phyloP scores from a whole-genome alignment of 2,329 filamentous ascomycete species.

The Nigrospora osmanthi region DNA sequence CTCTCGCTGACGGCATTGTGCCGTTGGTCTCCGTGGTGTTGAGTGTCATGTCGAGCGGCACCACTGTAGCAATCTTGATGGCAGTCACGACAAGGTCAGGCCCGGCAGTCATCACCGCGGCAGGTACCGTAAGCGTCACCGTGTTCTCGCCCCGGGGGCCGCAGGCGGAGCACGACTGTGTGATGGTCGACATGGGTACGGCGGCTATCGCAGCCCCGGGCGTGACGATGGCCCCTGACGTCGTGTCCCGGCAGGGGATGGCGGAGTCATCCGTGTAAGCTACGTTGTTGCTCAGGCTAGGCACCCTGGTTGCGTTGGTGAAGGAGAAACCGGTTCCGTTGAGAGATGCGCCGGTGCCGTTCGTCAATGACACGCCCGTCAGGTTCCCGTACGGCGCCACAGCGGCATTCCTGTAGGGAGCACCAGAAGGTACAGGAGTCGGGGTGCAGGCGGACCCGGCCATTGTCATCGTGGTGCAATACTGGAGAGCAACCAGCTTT shows the following conservation, averaged over 20 bases:
- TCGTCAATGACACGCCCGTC: background rate
- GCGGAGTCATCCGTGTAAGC: background rate
- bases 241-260: background rate
- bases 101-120: conserved; percentile 7
- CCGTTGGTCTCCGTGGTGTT: no score
- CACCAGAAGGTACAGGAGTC: no score
- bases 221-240: background rate
- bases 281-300: no score
- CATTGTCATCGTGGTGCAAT: conserved; percentile 22
- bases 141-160: conserved; percentile 20
- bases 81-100: conserved; percentile 8
- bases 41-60: conserved; percentile 5
- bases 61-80: conserved; percentile 14
- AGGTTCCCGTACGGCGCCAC: background rate
- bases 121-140: conserved; percentile 25
- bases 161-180: conserved; percentile 21
- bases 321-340: no score
- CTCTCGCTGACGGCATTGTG: background rate
- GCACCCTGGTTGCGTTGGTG: no score
- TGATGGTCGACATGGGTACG: conserved; percentile 19
- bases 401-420: no score
- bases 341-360: background rate
- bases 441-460: conserved; percentile 8
- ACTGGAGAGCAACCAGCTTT: conserved; percentile 21
- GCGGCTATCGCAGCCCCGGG: background rate